These are phyloP conservation scores for Boeremia lycopersici DNA, from an alignment of 2,329 filamentous ascomycete genomes.

Conservation along the genomic window DNA sequence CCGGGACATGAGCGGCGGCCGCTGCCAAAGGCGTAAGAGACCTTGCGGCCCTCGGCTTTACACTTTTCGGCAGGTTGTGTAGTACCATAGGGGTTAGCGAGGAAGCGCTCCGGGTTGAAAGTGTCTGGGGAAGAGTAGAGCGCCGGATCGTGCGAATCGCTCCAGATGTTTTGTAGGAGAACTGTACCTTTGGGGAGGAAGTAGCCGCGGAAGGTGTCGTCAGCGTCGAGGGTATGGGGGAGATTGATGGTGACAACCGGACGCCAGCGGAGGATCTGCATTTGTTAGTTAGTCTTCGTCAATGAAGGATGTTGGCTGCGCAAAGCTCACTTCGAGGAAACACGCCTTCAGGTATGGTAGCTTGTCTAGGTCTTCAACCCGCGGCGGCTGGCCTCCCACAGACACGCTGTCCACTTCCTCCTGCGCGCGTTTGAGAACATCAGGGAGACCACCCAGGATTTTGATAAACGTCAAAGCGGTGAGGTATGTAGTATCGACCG, in stretches of 20 bases:
- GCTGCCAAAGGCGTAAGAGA: constrained; percentile 1
- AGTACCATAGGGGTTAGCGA: constrained; percentile 2
- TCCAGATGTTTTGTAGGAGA: constrained; percentile 5
- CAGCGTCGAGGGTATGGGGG: constrained; percentile 53
- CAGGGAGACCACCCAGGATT: constrained; percentile 20
- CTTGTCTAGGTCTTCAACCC: constrained; percentile 25
- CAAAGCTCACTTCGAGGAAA: not conserved
- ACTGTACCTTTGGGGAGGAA: constrained; percentile 51
- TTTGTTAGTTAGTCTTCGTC: constrained; percentile 14
- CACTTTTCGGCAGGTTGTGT: not conserved
- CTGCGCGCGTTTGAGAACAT: constrained; percentile 19
- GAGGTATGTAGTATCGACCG: constrained; percentile 27
- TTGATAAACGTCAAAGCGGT: constrained; percentile 15
- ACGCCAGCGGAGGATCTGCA: constrained; percentile 41
- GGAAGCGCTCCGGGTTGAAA: constrained; percentile 3
- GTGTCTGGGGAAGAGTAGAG: not conserved
- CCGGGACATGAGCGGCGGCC: constrained; percentile 6
- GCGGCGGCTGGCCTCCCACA: constrained; percentile 17
- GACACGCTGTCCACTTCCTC: constrained; percentile 27
- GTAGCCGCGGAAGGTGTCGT: constrained; percentile 57
- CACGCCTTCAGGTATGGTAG: constrained; percentile 36
- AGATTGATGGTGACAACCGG: constrained; percentile 48
- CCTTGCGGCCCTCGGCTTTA: constrained; percentile 1
- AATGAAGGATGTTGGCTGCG: not conserved
- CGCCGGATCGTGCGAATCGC: not conserved